Evolutionary conservation across 1,139 yeast genomes (phyloP).

Genomic region (Saccharomycopsis crataegensis): DNA sequence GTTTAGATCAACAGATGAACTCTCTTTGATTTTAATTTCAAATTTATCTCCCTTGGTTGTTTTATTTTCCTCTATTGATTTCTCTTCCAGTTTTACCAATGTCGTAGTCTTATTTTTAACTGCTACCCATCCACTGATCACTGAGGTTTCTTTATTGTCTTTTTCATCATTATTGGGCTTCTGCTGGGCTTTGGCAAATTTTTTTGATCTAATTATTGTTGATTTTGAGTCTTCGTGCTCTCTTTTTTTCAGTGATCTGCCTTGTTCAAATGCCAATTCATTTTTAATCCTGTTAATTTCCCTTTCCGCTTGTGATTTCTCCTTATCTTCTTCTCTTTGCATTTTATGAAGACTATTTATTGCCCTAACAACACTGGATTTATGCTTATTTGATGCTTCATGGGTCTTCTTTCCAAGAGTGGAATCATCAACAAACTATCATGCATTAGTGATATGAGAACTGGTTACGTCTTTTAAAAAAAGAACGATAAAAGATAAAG

Average conservation of each 20-base stretch:
- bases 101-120: too few species aligned
- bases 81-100: too few species aligned
- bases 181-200: too few species aligned
- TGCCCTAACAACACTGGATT: background rate
- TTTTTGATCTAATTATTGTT: too few species aligned
- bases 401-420: slow-evolving; percentile 3
- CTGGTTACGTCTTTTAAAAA: background rate
- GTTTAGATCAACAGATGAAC: background rate
- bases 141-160: too few species aligned
- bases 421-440: slow-evolving; percentile 8
- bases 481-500: background rate
- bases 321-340: slow-evolving; percentile 3
- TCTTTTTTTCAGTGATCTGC: background rate
- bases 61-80: too few species aligned
- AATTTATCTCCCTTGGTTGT: too few species aligned
- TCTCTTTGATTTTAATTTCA: background rate
- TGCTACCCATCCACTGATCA: too few species aligned
- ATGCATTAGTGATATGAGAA: background rate
- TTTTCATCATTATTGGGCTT: too few species aligned
- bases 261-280: background rate
- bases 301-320: background rate
- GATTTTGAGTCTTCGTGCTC: background rate
- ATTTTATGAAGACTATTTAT: background rate
- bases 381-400: slow-evolving; percentile 6
- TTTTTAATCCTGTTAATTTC: slow-evolving; percentile 1